phyloP scores from a whole-genome alignment of 768 basidiomycete species.

The Trametopsis cervina region DNA sequence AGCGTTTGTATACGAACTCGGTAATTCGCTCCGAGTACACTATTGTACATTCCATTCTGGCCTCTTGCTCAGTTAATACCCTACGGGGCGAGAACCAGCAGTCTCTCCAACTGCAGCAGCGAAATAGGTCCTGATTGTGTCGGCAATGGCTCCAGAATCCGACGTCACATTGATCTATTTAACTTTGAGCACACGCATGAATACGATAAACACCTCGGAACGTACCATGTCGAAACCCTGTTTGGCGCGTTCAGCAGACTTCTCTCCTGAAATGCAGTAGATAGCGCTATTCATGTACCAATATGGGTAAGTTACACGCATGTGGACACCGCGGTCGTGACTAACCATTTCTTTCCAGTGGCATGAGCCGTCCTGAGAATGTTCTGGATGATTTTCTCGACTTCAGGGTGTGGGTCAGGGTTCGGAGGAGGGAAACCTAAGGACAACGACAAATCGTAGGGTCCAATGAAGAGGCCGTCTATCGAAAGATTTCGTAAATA shows the following conservation, averaged over 20 bases:
- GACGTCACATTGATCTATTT: constrained; percentile 42
- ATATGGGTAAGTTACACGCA: neutral
- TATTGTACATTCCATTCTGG: too few species aligned
- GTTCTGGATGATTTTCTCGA: constrained; percentile 51
- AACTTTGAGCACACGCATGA: neutral
- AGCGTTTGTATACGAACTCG: too few species aligned
- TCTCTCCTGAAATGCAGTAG: constrained; percentile 39
- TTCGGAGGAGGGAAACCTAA: constrained; percentile 54
- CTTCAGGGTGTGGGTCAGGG: constrained; percentile 58
- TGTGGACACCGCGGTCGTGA: neutral
- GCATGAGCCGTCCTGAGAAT: constrained; percentile 43
- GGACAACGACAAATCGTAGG: constrained; percentile 60
- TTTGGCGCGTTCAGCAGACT: constrained; percentile 35
- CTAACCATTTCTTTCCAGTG: constrained; percentile 60
- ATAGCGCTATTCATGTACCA: constrained; percentile 32
- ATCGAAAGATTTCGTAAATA: neutral
- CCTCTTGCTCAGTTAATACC: too few species aligned
- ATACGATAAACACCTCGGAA: neutral
- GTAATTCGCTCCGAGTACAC: too few species aligned
- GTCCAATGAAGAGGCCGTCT: constrained; percentile 58
- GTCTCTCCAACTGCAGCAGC: constrained; percentile 16
- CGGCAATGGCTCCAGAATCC: constrained; percentile 38
- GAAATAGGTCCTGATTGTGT: constrained; percentile 17
- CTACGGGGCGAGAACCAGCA: constrained; percentile 5
- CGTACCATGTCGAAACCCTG: constrained; percentile 47